These are phyloP conservation scores for Pseudocercospora macadamiae DNA, from an alignment of 2,329 filamentous ascomycete species.

Conservation along the genomic window DNA sequence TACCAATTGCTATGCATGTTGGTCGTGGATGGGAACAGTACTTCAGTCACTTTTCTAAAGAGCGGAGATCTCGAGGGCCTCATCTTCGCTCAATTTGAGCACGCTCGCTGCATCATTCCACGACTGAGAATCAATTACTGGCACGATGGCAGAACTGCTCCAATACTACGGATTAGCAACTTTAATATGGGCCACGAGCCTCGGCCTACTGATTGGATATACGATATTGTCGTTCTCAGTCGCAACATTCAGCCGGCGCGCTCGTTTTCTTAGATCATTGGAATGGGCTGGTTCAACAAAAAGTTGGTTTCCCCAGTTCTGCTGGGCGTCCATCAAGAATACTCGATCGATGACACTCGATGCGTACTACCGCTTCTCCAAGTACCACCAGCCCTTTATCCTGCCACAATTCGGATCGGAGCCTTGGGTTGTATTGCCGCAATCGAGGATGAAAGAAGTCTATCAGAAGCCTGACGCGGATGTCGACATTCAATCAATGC, in stretches of 20 bases:
- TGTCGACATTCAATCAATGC: constrained; percentile 15
- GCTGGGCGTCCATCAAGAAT: constrained; percentile 15
- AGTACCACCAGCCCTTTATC: constrained; percentile 10
- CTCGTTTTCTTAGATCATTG: background rate
- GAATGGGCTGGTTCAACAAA: background rate
- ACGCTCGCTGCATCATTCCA: too few species aligned
- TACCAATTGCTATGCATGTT: too few species aligned
- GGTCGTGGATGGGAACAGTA: too few species aligned
- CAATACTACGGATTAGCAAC: background rate
- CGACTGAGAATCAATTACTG: too few species aligned
- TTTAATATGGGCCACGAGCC: background rate
- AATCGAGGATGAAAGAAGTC: constrained; percentile 17
- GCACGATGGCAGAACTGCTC: background rate
- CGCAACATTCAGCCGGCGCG: background rate
- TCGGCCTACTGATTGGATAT: background rate
- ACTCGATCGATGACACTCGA: constrained; percentile 17
- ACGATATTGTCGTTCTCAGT: background rate
- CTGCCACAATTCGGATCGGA: constrained; percentile 20
- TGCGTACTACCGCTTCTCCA: constrained; percentile 18
- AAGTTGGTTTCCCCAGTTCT: background rate
- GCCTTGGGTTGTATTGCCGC: constrained; percentile 22
- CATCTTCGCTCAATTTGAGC: too few species aligned
- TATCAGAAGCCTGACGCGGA: constrained; percentile 22
- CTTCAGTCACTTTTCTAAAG: too few species aligned
- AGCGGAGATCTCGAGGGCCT: too few species aligned